Evolutionary conservation across 1,284 basidiomycete genomes (phyloP).

Genomic region (Ceratobasidium sp.): DNA sequence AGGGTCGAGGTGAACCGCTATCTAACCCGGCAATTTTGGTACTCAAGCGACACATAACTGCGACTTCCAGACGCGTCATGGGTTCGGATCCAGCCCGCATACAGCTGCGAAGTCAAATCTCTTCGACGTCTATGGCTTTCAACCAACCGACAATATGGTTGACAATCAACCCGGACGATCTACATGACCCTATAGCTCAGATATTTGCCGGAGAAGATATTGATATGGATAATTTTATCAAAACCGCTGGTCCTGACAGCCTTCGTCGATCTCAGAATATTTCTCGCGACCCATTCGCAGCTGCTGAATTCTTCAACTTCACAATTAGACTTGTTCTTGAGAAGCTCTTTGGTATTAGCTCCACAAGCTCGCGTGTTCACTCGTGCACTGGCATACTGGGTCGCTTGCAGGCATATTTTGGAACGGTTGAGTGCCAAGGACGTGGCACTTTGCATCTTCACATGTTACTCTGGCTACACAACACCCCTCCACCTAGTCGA

Average conservation of each 20-base stretch:
- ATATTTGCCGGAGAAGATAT: slow-evolving; percentile 56
- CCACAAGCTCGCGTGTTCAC: slow-evolving; percentile 48
- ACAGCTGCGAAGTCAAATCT: slow-evolving; percentile 51
- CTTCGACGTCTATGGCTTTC: slow-evolving; percentile 43
- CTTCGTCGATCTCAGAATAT: slow-evolving; percentile 52
- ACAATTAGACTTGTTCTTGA: slow-evolving; percentile 53
- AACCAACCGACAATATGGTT: slow-evolving; percentile 47
- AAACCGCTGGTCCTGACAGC: slow-evolving; percentile 50
- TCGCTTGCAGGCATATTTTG: slow-evolving; percentile 50
- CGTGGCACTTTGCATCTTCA: slow-evolving; percentile 52
- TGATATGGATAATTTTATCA: slow-evolving; percentile 53
- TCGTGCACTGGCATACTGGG: slow-evolving; percentile 49
- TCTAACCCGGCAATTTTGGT: slow-evolving; percentile 26
- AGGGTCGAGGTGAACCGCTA: neutral
- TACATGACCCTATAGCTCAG: slow-evolving; percentile 54
- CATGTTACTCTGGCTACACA: slow-evolving; percentile 49
- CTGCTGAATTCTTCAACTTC: slow-evolving; percentile 57
- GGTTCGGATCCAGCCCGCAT: slow-evolving; percentile 47
- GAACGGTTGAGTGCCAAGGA: slow-evolving; percentile 52
- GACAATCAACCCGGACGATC: slow-evolving; percentile 52
- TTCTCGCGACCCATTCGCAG: slow-evolving; percentile 55
- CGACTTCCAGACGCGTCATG: slow-evolving; percentile 43
- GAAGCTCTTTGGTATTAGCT: slow-evolving; percentile 53
- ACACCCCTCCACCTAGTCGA: slow-evolving; percentile 25
- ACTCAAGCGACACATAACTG: slow-evolving; percentile 41